Conservation (phyloP, 495 filamentous ascomycete genomes). For the Daldinia concentrica region DNA sequence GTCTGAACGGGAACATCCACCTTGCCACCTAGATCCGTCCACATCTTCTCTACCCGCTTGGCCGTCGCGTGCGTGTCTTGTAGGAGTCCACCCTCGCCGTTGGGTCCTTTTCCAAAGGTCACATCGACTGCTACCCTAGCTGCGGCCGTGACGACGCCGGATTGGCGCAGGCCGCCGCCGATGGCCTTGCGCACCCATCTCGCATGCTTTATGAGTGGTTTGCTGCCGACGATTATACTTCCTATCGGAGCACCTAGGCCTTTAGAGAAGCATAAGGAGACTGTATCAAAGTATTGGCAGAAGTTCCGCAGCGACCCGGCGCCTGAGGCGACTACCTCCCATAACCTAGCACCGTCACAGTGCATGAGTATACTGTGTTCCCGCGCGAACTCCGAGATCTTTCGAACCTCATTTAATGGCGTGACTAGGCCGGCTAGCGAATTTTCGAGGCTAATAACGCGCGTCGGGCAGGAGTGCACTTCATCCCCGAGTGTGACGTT, state of each 20-base stretch:
- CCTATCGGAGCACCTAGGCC: slow-evolving; percentile 85
- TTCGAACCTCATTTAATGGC: slow-evolving; percentile 69
- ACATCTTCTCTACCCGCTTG: slow-evolving; percentile 66
- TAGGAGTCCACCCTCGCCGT: slow-evolving; percentile 69
- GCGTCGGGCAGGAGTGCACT: slow-evolving; percentile 71
- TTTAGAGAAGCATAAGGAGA: slow-evolving; percentile 83
- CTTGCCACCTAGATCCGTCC: slow-evolving; percentile 68
- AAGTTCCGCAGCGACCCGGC: slow-evolving; percentile 70
- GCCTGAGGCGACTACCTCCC: slow-evolving; percentile 70
- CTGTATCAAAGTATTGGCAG: slow-evolving; percentile 73
- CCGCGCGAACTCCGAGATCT: slow-evolving; percentile 72
- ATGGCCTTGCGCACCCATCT: slow-evolving; percentile 81
- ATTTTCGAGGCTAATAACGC: slow-evolving; percentile 81
- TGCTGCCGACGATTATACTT: slow-evolving; percentile 72
- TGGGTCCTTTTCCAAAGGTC: slow-evolving; percentile 67
- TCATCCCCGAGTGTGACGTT: slow-evolving; percentile 52
- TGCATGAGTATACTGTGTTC: slow-evolving; percentile 73
- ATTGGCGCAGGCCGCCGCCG: slow-evolving; percentile 79
- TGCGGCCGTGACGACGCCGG: slow-evolving; percentile 68
- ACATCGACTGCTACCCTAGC: slow-evolving; percentile 69
- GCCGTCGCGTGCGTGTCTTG: slow-evolving; percentile 69
- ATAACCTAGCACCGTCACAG: slow-evolving; percentile 83
- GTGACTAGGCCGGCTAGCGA: slow-evolving; percentile 78
- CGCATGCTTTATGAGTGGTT: slow-evolving; percentile 69
- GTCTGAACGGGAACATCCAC: slow-evolving; percentile 71